Evolutionary conservation across 108 stramenopile genomes (phyloP).

Genomic region (Pseudonitzschia multiseries): DNA sequence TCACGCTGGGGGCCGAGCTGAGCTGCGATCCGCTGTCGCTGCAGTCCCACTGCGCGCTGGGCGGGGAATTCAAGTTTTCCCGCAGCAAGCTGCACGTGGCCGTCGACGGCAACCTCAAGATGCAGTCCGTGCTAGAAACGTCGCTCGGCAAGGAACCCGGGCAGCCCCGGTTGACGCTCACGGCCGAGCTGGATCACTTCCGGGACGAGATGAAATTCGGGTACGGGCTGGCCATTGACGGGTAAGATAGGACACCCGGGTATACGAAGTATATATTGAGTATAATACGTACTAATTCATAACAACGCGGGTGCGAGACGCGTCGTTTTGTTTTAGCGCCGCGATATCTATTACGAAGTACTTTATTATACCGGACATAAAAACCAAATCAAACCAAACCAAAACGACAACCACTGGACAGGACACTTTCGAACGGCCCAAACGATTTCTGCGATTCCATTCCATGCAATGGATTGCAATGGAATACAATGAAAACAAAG

Average conservation of each 20-base stretch:
- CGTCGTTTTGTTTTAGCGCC: no score
- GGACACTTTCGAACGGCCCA: no score
- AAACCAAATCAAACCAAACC: no score
- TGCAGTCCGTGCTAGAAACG: conserved; percentile 72
- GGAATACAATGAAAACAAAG: no score
- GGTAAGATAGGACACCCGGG: conserved; percentile 15
- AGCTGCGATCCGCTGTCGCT: conserved; percentile 58
- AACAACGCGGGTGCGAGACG: no score
- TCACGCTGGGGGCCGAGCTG: conserved; percentile 71
- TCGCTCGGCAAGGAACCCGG: conserved; percentile 79
- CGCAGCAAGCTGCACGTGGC: conserved; percentile 66
- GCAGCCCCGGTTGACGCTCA: conserved; percentile 62
- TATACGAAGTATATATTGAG: neutral
- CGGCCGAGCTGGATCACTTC: conserved; percentile 76
- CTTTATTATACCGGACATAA: no score
- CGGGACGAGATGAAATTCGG: conserved; percentile 82
- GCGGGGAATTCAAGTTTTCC: conserved; percentile 82
- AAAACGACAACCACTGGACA: no score
- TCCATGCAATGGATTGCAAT: no score
- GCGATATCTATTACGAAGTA: no score
- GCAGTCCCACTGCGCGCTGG: conserved; percentile 69
- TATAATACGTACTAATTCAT: no score
- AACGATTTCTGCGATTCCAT: no score
- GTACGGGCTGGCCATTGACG: conserved; percentile 82
- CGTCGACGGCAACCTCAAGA: conserved; percentile 68